These are phyloP conservation scores for Cryphonectria parasitica DNA, from an alignment of 2,329 filamentous ascomycete species.

Conservation along the genomic window DNA sequence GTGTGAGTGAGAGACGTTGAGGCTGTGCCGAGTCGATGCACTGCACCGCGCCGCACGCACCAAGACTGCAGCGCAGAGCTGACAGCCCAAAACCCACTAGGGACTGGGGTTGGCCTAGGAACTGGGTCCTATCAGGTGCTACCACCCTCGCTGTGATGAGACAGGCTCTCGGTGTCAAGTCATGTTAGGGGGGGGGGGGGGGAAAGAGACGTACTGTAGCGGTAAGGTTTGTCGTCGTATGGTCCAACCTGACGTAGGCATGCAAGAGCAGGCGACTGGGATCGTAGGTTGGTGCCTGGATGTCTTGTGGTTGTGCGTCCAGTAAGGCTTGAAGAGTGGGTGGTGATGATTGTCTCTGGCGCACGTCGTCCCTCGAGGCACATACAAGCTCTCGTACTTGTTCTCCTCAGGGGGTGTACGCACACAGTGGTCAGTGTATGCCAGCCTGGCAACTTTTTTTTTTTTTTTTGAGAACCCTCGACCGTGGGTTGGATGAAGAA, in stretches of 20 bases:
- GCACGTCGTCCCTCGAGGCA: constrained; percentile 5
- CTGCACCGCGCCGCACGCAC: constrained; percentile 4
- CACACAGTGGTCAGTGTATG: neutral
- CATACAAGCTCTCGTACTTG: constrained; percentile 9
- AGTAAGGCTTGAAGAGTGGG: neutral
- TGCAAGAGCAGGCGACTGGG: constrained; percentile 6
- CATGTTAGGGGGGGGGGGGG: constrained; percentile 1
- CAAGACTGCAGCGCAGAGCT: constrained; percentile 24
- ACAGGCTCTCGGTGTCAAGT: constrained; percentile 24
- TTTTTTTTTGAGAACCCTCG: neutral
- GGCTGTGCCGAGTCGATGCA: constrained; percentile 26
- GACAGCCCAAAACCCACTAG: constrained; percentile 29
- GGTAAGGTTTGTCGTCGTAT: neutral
- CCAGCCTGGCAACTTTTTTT: neutral
- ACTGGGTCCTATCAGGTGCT: constrained; percentile 29
- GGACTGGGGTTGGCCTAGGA: constrained; percentile 2
- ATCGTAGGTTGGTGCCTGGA: constrained; percentile 23
- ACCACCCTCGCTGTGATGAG: constrained; percentile 24
- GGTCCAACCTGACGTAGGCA: constrained; percentile 14
- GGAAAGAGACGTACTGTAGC: constrained; percentile 7
- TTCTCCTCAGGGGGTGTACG: neutral
- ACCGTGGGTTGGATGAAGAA: neutral
- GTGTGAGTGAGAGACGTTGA: constrained; percentile 8
- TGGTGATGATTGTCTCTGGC: constrained; percentile 2
- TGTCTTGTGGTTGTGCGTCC: constrained; percentile 14